Base-by-base conservation (phyloP, 1,284 basidiomycete species). In the Wolfiporia cocos region DNA sequence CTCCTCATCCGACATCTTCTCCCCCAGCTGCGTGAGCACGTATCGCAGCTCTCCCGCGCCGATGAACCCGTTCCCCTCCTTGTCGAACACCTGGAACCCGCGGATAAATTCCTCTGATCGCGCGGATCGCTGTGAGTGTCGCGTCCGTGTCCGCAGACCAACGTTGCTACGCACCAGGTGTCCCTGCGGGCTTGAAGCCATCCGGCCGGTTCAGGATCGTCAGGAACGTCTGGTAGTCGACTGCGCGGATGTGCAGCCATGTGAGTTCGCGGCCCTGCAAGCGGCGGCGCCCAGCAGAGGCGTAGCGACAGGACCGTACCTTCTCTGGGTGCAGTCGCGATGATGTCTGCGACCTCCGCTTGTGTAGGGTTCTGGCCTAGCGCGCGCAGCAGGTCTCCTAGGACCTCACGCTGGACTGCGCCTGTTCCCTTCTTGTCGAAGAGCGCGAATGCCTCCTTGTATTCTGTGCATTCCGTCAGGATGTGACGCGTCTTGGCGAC, bases 321-420 rank as follows among this genome's bases (percentile, higher is more conserved):
- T 49, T 93, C 90, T 47, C 81, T 70, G 19, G 88, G 87, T 6
- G 92, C 83, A 31, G 66, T 62, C 14, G 72, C 67, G 34, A 89
- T 79, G 49, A 98, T 82, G 23, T 92, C 86, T 6, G 80, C 78
- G 1, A 99, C 93, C 66, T 99, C 93, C 20, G 91, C 87, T 65
- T 99, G 95, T 0, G 96, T 99, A 5, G 95, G 95, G 65, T 99
- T 99, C 71, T 99, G 95, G 1, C 96, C 96, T 1, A 99, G 71
- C 0, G 93, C 92, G 38, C 96, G 83, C 15, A 99, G 71, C 5
- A 99, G 80, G 66, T 99, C 95, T n/a, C 95, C 95, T 1, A 99
- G 73, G 1, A 84, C 87, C 53, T 94, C 90, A 14, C 88, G 73
- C 7, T 91, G 84, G 26, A 99, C 90, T 32, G 86, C 76, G 15